Evolutionary conservation across 192 early-diverging fungal genomes (phyloP).

Genomic region (Powellomyces hirtus): DNA sequence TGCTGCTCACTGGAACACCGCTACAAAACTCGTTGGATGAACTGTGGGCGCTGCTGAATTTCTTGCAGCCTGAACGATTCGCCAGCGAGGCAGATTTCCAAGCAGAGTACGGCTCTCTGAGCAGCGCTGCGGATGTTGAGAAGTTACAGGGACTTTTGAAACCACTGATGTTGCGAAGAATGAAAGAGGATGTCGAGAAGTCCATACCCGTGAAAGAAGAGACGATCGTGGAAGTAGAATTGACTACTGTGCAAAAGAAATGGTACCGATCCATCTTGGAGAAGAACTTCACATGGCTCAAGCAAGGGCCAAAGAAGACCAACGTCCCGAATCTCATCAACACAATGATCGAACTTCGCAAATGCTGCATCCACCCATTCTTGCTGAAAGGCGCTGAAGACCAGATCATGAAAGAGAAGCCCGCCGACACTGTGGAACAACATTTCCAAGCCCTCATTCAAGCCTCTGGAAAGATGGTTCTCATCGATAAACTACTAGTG

Average conservation of each 20-base stretch:
- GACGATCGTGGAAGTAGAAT: slow-evolving; percentile 83
- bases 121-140: slow-evolving; percentile 73
- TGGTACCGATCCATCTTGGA: slow-evolving; percentile 84
- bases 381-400: slow-evolving; percentile 79
- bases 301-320: slow-evolving; percentile 66
- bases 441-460: slow-evolving; percentile 73
- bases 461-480: slow-evolving; percentile 77
- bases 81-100: slow-evolving; percentile 64
- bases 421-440: slow-evolving; percentile 52
- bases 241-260: slow-evolving; percentile 82
- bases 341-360: slow-evolving; percentile 86
- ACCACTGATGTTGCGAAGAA: slow-evolving; percentile 79
- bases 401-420: slow-evolving; percentile 65
- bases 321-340: slow-evolving; percentile 78
- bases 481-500: slow-evolving; percentile 78
- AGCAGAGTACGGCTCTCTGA: slow-evolving; percentile 65
- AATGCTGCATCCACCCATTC: slow-evolving; percentile 88
- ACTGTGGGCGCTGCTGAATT: slow-evolving; percentile 78
- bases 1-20: slow-evolving; percentile 82
- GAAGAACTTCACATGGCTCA: slow-evolving; percentile 75
- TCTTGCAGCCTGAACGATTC: slow-evolving; percentile 75
- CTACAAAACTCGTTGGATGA: slow-evolving; percentile 82
- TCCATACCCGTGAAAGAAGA: slow-evolving; percentile 87
- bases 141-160: slow-evolving; percentile 72
- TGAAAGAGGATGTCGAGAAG: slow-evolving; percentile 90